Evolutionary conservation across 192 early-diverging fungal genomes (phyloP), one percentile per base, ranked within the genome.

Genomic region (Linnemannia elongata): DNA sequence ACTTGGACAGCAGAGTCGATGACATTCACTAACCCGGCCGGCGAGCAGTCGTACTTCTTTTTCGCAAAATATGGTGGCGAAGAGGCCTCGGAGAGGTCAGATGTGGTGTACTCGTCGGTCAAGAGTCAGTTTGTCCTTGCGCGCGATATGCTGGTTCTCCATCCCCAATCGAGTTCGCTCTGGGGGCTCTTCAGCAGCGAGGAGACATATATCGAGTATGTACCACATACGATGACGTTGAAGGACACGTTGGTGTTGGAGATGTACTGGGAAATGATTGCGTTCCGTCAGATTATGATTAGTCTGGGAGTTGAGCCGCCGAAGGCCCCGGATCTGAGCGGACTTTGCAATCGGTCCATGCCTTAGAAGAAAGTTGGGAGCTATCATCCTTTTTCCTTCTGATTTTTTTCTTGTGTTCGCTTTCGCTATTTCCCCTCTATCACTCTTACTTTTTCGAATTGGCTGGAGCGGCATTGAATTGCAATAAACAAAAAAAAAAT

Each of bases 221-320:
- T 84, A 8, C 83, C 83, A 3, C 83, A 85, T 47, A 57, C 30
- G 13, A 17, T 80, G 68, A 80, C 69, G 4, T 4, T 60, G 12
- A 70, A 80, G 17, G 83, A 85, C 45, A 80, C 77, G 8, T 1
- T 63, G 3, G 1, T 85, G 6, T 22, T 85, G 52, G n/a, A 79
- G 20, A 85, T 68, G 39, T 85, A 30, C 78, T 85, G 49, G 54
- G 78, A 85, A 74, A 45, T 80, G 63, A 45, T 85, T 69, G 69
- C 54, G 24, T 85, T 63, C 60, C 83, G 69, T 3, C 57, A 85
- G 68, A 20, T 85, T 41, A 78, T 78, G 8, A 60, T 77, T 7
- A 54, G 41, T 13, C 24, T 42, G 1, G 57, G 71, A 24, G 36
- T 38, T 2, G 18, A 35, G 12, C 20, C 35, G 6, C 82, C 74